Conservation (phyloP, 768 basidiomycete species). For the Gloeopeniophorella convolvens region DNA sequence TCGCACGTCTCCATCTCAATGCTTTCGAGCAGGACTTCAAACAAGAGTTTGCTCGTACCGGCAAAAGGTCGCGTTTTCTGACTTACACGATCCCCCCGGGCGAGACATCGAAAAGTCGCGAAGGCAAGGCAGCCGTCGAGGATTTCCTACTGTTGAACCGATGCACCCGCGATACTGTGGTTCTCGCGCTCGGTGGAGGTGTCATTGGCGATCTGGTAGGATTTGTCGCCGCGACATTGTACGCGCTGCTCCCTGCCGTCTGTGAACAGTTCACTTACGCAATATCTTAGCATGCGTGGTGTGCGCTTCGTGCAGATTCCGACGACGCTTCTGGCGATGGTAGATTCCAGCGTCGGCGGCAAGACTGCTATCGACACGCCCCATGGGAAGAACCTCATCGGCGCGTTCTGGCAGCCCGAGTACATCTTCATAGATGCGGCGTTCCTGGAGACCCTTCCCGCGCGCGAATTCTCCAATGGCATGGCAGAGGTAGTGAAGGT, state of each 20-base stretch:
- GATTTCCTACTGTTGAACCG: constrained; percentile 84
- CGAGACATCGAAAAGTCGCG: constrained; percentile 86
- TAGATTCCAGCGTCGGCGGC: constrained; percentile 94
- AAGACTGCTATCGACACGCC: constrained; percentile 99
- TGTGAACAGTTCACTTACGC: background rate
- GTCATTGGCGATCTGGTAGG: constrained; percentile 97
- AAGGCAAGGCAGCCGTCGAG: constrained; percentile 89
- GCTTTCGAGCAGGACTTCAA: constrained; percentile 64
- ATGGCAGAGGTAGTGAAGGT: constrained; percentile 99
- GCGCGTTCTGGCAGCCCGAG: constrained; percentile 97
- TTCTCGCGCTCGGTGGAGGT: constrained; percentile 92
- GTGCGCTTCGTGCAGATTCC: constrained; percentile 94
- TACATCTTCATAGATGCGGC: constrained; percentile 97
- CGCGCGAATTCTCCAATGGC: constrained; percentile 94
- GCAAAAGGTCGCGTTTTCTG: constrained; percentile 54
- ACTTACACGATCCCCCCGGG: constrained; percentile 80
- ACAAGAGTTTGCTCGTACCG: constrained; percentile 28
- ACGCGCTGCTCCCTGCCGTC: constrained; percentile 25
- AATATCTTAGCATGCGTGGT: constrained; percentile 79
- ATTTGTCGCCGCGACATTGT: constrained; percentile 97
- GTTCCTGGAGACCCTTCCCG: constrained; percentile 88
- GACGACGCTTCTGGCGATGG: constrained; percentile 96
- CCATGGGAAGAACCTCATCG: constrained; percentile 96
- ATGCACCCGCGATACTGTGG: constrained; percentile 90
- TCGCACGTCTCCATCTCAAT: constrained; percentile 73